phyloP scores from a whole-genome alignment of 139 green algal species.

The Edaphochlamys debaryana region DNA sequence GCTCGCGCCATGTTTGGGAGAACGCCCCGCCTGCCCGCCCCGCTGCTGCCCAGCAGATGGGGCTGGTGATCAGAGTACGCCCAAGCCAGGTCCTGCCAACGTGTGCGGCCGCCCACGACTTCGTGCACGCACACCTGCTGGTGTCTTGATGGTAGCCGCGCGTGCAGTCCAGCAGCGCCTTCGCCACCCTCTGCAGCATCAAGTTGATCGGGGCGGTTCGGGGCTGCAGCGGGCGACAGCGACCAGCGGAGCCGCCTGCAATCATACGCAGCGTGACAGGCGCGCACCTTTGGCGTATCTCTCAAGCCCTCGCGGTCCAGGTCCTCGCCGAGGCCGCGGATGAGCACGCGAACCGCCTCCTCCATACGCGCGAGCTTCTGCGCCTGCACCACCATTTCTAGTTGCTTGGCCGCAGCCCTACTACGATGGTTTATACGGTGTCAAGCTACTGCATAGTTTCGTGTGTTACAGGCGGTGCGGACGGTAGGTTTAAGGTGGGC shows the following conservation, averaged over 20 bases:
- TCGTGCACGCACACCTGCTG: slow-evolving; percentile 60
- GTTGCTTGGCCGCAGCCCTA: too few relatives aligned
- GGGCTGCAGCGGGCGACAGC: background rate
- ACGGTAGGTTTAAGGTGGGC: too few relatives aligned
- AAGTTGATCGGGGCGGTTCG: background rate
- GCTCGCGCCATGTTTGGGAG: too few relatives aligned
- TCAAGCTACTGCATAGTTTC: too few relatives aligned
- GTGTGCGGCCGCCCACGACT: too few relatives aligned
- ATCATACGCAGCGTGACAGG: background rate
- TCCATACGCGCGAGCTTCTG: slow-evolving; percentile 41
- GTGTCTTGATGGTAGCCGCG: slow-evolving; percentile 68
- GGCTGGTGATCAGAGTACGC: too few relatives aligned
- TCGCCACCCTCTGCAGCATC: slow-evolving; percentile 85
- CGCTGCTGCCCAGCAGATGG: too few relatives aligned
- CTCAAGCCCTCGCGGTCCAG: slow-evolving; percentile 77
- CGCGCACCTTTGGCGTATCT: slow-evolving; percentile 87
- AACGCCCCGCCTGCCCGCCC: too few relatives aligned
- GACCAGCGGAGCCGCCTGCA: background rate
- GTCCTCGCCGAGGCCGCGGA: slow-evolving; percentile 87
- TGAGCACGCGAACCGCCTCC: slow-evolving; percentile 65
- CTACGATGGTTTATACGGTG: too few relatives aligned
- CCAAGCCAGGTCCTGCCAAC: too few relatives aligned
- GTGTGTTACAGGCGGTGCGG: too few relatives aligned
- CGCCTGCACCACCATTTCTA: too few relatives aligned
- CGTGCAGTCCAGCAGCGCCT: slow-evolving; percentile 87